A percentile compares a stretch with the other conserved stretches of the same genome.
phyloP scores from a whole-genome alignment of 1,139 yeast genomes.

The Nakaseomyces uthaithaninus region DNA sequence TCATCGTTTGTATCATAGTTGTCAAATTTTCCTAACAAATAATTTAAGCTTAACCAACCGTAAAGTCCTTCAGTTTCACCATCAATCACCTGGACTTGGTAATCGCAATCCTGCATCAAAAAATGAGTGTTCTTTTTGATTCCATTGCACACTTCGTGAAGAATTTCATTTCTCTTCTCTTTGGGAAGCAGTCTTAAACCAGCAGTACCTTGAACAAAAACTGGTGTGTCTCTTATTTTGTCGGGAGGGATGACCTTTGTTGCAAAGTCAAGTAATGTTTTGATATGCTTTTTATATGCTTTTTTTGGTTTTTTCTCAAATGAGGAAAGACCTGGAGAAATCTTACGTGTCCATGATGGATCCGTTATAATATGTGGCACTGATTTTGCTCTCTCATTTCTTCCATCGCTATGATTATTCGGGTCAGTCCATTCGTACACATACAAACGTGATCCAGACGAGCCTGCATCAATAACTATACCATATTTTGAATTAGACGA shows the following conservation, averaged over 20 bases:
- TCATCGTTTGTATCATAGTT: slow-evolving; percentile 35
- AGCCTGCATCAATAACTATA: slow-evolving; percentile 72
- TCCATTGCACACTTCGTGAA: slow-evolving; percentile 45
- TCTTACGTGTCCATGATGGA: slow-evolving; percentile 52
- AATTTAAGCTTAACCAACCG: slow-evolving; percentile 74
- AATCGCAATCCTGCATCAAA: slow-evolving; percentile 44
- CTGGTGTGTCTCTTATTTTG: slow-evolving; percentile 51
- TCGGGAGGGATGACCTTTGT: slow-evolving; percentile 49
- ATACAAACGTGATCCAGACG: slow-evolving; percentile 70
- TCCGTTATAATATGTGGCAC: slow-evolving; percentile 59
- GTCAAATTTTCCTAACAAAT: slow-evolving; percentile 49
- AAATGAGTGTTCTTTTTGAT: slow-evolving; percentile 46
- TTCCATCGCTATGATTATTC: slow-evolving; percentile 20
- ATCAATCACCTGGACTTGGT: slow-evolving; percentile 63
- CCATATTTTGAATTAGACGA: slow-evolving; percentile 40
- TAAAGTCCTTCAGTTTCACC: slow-evolving; percentile 76
- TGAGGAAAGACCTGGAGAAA: slow-evolving; percentile 62
- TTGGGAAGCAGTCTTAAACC: slow-evolving; percentile 64
- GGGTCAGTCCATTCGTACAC: slow-evolving; percentile 61
- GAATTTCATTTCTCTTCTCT: slow-evolving; percentile 39
- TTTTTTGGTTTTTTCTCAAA: slow-evolving; percentile 42
- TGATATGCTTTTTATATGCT: slow-evolving; percentile 56
- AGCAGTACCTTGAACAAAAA: slow-evolving; percentile 70
- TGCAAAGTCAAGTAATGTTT: slow-evolving; percentile 49
- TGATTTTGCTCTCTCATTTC: slow-evolving; percentile 35